phyloP scores from a whole-genome alignment of 345 rosid species.

The Linum trigynum region DNA sequence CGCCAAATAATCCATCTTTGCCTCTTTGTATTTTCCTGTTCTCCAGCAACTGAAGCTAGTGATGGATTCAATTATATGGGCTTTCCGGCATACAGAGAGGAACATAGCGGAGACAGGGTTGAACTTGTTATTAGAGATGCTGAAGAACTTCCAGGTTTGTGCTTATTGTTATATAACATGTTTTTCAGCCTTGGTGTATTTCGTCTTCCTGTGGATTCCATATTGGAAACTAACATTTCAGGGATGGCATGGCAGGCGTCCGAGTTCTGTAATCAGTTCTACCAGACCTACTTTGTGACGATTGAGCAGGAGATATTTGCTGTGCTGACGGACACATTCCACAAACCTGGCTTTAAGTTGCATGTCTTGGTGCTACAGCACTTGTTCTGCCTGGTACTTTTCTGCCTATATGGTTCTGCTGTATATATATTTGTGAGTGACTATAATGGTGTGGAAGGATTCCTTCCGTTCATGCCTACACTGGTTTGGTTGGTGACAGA shows the following conservation, averaged over 20 bases:
- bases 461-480: not conserved
- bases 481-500: not conserved
- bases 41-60: constrained; percentile 92
- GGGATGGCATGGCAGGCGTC: constrained; percentile 34
- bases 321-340: constrained; percentile 91
- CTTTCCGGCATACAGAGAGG: constrained; percentile 98
- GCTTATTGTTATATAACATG: not conserved
- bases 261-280: constrained; percentile 85
- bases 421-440: not conserved
- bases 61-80: constrained; percentile 99
- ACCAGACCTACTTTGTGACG: constrained; percentile 45
- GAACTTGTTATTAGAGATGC: constrained; percentile 81
- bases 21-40: constrained; percentile 2
- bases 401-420: not conserved
- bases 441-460: not conserved
- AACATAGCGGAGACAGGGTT: constrained; percentile 98
- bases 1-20: constrained; percentile 5
- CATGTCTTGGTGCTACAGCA: constrained; percentile 87
- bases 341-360: constrained; percentile 98
- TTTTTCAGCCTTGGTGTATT: not conserved
- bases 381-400: constrained; percentile 71
- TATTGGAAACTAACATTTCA: constrained; percentile 10
- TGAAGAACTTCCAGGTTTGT: constrained; percentile 81
- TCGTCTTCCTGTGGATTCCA: not conserved
- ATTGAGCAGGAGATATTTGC: constrained; percentile 97